These are phyloP conservation scores for Sclerotinia borealis DNA, from an alignment of 2,329 filamentous ascomycete species.

Conservation along the genomic window DNA sequence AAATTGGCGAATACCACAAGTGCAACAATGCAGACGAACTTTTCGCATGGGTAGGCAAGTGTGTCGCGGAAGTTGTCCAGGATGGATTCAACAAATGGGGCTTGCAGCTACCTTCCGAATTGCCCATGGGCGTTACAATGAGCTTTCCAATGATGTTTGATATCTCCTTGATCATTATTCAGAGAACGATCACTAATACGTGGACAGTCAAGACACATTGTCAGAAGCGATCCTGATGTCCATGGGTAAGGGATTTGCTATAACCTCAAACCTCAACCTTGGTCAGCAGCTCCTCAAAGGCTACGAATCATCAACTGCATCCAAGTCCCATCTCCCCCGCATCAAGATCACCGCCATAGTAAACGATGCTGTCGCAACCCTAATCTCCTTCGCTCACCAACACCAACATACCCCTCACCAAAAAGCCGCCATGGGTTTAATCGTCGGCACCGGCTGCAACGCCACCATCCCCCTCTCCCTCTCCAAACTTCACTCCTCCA, in stretches of 20 bases:
- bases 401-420: slow-evolving; percentile 55
- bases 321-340: slow-evolving; percentile 47
- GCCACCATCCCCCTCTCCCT: slow-evolving; percentile 69
- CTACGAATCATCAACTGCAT: slow-evolving; percentile 42
- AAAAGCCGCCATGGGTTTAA: slow-evolving; percentile 70
- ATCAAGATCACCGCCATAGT: slow-evolving; percentile 70
- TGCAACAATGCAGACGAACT: slow-evolving; percentile 67
- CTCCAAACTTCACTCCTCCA: slow-evolving; percentile 55
- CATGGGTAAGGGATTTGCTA: slow-evolving; percentile 66
- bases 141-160: slow-evolving; percentile 58
- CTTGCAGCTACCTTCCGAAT: slow-evolving; percentile 35
- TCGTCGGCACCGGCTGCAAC: slow-evolving; percentile 76
- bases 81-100: slow-evolving; percentile 45
- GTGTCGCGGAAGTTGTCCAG: slow-evolving; percentile 66
- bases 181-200: slow-evolving; percentile 10
- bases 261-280: slow-evolving; percentile 54
- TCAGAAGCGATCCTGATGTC: slow-evolving; percentile 57
- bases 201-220: slow-evolving; percentile 47
- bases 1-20: slow-evolving; percentile 67
- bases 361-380: slow-evolving; percentile 74
- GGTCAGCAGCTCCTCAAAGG: slow-evolving; percentile 52
- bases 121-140: slow-evolving; percentile 64
- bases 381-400: slow-evolving; percentile 70
- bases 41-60: slow-evolving; percentile 75
- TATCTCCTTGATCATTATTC: not conserved